Percentiles rank a stretch among this genome's conserved stretches.
phyloP scores from a whole-genome alignment of 768 basidiomycete genomes.

The Basidioascus undulatus region DNA sequence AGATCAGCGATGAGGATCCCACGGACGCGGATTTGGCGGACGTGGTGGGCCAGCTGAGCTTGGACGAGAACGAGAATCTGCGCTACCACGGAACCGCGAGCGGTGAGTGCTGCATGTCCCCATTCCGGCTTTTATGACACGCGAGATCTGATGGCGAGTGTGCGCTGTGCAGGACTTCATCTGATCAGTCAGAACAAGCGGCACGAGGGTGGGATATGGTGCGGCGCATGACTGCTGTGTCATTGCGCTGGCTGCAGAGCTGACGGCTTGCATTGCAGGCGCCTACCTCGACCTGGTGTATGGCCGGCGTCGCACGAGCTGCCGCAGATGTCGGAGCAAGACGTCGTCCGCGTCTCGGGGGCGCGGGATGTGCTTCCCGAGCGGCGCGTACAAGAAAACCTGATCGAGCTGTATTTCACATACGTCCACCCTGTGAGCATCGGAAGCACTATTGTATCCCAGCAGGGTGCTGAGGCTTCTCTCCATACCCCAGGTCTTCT shows the following conservation, averaged over 20 bases:
- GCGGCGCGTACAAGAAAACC: conserved; percentile 50
- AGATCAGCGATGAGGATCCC: too few relatives aligned
- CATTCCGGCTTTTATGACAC: conserved; percentile 4
- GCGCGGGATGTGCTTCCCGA: too few relatives aligned
- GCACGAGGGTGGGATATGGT: conserved; percentile 57
- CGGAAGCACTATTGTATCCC: too few relatives aligned
- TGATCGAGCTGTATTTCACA: conserved; percentile 53
- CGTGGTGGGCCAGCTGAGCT: conserved; percentile 59
- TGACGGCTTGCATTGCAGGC: conserved; percentile 11
- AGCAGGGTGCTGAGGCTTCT: too few relatives aligned
- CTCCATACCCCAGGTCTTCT: too few relatives aligned
- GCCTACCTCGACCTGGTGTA: conserved; percentile 66
- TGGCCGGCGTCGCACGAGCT: too few relatives aligned
- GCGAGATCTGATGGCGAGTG: too few relatives aligned
- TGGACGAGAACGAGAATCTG: conserved; percentile 70
- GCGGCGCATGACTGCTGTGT: too few relatives aligned
- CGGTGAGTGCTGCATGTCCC: conserved; percentile 54
- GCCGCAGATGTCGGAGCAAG: too few relatives aligned
- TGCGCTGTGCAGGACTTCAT: too few relatives aligned
- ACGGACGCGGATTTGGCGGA: too few relatives aligned
- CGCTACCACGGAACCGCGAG: conserved; percentile 69
- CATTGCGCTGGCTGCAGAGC: not conserved
- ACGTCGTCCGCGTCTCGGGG: too few relatives aligned
- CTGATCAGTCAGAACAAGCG: conserved; percentile 25
- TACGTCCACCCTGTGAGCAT: conserved; percentile 54